phyloP scores from a whole-genome alignment of 768 basidiomycete species.

The Termitomyces sp. region DNA sequence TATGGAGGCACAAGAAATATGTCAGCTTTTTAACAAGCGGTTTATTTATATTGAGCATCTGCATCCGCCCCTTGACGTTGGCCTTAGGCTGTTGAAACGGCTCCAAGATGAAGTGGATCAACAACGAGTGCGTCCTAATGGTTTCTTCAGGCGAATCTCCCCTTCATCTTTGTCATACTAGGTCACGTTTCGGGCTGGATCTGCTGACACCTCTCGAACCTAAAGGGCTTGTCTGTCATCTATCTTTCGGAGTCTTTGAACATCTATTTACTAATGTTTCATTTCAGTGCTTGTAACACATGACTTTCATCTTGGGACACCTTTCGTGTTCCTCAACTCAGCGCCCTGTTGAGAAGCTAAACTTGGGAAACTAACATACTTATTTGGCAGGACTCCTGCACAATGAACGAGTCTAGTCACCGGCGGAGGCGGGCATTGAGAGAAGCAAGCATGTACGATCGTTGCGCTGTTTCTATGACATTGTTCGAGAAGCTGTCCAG shows the following conservation, averaged over 20 bases:
- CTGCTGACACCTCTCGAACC: not conserved
- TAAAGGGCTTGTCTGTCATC: not conserved
- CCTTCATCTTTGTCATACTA: not conserved
- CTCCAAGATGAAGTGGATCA: not conserved
- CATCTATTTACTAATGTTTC: not conserved
- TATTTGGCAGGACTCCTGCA: not conserved
- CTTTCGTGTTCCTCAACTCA: not conserved
- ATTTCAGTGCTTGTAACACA: not conserved
- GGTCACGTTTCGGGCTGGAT: not conserved
- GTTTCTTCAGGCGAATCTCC: not conserved
- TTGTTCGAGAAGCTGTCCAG: not conserved
- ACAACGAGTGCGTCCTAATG: not conserved
- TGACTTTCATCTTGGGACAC: not conserved
- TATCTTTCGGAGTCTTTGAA: not conserved
- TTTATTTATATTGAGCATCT: conserved; percentile 20
- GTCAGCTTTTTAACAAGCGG: conserved; percentile 14
- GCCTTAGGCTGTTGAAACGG: not conserved
- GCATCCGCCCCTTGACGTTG: conserved; percentile 7
- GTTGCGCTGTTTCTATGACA: not conserved
- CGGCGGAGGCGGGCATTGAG: not conserved
- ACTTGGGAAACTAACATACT: not conserved
- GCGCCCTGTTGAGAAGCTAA: not conserved
- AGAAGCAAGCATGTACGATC: not conserved
- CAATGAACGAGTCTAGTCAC: not conserved
- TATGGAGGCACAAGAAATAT: conserved; percentile 25